Evolutionary conservation across 2,329 filamentous ascomycete species (phyloP).

Genomic region (Aspergillus sp.): DNA sequence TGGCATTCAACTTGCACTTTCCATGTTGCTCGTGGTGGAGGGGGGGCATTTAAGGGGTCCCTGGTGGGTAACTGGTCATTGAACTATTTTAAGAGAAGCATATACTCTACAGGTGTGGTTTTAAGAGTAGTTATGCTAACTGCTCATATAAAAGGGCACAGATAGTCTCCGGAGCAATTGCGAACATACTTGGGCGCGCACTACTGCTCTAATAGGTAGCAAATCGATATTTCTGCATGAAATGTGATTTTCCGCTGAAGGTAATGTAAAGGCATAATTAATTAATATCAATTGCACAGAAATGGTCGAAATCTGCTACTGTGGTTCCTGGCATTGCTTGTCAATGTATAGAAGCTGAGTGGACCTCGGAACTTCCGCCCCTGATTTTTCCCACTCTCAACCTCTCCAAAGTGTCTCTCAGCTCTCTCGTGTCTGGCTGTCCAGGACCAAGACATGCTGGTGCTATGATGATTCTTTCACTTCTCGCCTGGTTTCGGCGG

Average conservation of each 20-base stretch:
- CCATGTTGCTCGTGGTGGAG: too few species aligned
- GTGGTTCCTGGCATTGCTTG: background rate
- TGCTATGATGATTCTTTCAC: conserved; percentile 42
- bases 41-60: too few species aligned
- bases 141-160: too few species aligned
- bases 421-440: conserved; percentile 12
- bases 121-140: too few species aligned
- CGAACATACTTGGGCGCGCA: background rate
- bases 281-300: background rate
- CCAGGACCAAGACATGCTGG: conserved; percentile 28
- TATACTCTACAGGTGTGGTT: too few species aligned
- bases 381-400: conserved; percentile 13
- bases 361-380: conserved; percentile 15
- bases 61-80: too few species aligned
- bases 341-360: background rate
- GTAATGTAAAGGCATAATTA: background rate
- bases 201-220: background rate
- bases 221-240: too few species aligned
- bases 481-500: conserved; percentile 50
- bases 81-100: too few species aligned
- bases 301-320: background rate
- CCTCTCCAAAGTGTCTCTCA: conserved; percentile 12
- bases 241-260: too few species aligned
- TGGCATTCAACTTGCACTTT: too few species aligned
- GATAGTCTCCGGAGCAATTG: background rate